These are phyloP conservation scores for Paragyromitra xinjiangensis DNA, from an alignment of 495 filamentous ascomycete species.

Conservation along the genomic window DNA sequence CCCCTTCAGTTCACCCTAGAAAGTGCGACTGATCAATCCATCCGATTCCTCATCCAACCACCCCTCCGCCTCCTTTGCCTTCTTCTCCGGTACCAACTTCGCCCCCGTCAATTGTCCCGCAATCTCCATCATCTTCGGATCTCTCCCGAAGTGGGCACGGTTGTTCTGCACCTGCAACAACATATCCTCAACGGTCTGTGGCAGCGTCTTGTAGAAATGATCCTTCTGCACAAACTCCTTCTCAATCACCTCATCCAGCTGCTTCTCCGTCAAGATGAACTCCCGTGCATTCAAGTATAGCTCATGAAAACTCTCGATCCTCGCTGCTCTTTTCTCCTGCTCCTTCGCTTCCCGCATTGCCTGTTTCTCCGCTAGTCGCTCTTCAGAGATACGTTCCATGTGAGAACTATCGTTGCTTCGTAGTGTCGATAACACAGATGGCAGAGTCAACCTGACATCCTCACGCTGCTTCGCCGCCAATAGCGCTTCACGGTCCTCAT, in stretches of 20 bases:
- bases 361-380: conserved; percentile 58
- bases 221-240: conserved; percentile 68
- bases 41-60: conserved; percentile 16
- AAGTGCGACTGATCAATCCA: conserved; percentile 3
- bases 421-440: conserved; percentile 61
- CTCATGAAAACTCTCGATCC: conserved; percentile 65
- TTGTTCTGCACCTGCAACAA: conserved; percentile 57
- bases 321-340: conserved; percentile 60
- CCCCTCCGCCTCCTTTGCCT: background rate
- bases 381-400: conserved; percentile 57
- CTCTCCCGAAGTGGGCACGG: conserved; percentile 51
- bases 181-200: conserved; percentile 65
- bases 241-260: conserved; percentile 70
- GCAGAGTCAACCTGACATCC: conserved; percentile 70
- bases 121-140: conserved; percentile 67
- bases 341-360: conserved; percentile 59
- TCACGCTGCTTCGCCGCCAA: conserved; percentile 65
- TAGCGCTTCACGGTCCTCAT: conserved; percentile 61
- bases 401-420: conserved; percentile 58
- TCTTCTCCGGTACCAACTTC: conserved; percentile 62
- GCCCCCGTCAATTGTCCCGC: conserved; percentile 73
- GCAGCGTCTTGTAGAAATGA: conserved; percentile 61
- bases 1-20: background rate
- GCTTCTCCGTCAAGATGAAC: conserved; percentile 71
- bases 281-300: conserved; percentile 71